Base-by-base conservation (phyloP, 495 filamentous ascomycete species). In the Penicillium silybi region DNA sequence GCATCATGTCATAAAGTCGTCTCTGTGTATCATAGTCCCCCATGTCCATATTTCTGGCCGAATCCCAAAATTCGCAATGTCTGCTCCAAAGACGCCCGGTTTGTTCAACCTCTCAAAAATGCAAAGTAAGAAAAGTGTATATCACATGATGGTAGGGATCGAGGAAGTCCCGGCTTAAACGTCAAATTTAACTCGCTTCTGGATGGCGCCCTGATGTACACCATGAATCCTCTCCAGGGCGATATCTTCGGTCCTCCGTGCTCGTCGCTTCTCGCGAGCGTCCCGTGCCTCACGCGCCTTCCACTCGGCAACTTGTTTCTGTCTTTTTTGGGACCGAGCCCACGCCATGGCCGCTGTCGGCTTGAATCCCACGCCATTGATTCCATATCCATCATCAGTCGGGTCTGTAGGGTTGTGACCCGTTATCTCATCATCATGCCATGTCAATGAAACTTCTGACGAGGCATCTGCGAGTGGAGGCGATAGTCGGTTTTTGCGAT, bases 321-420 rank as follows among this genome's bases (percentile, higher is more conserved):
- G 80, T 52, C 92, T 78, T 65, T 83, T 87, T 65, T 90, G 81
- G 6, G 81, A 77, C 48, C 92, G 77, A 22, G 83, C 83, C 66
- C 88, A 85, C 1, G 90, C 92, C 26, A 91, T 83, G 27, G 87
- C 87, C 16, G 91, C 79, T 8, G 90, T 97, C 0, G 92, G 92
- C 55, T 83, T 86, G 69, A 95, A 97, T 1, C 92, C 92, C 61
- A 97, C 86, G 13, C 92, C 92, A 67, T 95, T 89, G 56, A 90
- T 88, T 34, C 87, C 87, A 32, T 87, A 87, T 22, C 87, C 87
- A 67, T 90, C 87, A 56, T 90, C 87, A 48, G 79, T 82, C 35
- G 84, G 84, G 64, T 90, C 87, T 26, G 77, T 77, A 3, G 85
- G 85, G 56, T 87, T 77, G 62, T 93, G 87, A 16, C 90, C 83